Percentiles rank a stretch among this genome's conserved stretches.
Conservation (phyloP, 805 yeast genomes). For the Yarrowia divulgata region DNA sequence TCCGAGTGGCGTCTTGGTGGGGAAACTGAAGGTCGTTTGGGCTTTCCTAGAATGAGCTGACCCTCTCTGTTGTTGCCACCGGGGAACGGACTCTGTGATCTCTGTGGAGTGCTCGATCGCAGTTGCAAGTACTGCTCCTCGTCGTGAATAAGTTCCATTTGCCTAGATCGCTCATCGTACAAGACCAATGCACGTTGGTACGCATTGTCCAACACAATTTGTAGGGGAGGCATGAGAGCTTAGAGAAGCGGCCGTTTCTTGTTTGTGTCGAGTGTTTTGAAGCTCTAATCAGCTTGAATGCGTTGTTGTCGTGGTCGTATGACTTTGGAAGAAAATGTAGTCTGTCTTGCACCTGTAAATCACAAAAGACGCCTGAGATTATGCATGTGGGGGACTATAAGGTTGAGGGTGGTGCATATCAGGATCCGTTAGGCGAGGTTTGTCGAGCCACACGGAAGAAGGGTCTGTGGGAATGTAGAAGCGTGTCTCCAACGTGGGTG, state of each 20-base stretch:
- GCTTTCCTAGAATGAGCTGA: conserved; percentile 13
- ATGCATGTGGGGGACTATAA: conserved; percentile 36
- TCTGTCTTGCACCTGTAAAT: conserved; percentile 3
- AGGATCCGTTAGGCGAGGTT: background rate
- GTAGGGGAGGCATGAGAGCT: conserved; percentile 24
- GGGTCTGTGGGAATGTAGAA: background rate
- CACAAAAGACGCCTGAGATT: conserved; percentile 27
- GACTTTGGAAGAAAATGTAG: background rate
- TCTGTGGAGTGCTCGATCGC: conserved; percentile 20
- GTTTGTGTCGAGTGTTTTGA: background rate
- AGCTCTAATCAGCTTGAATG: background rate
- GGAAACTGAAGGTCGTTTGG: background rate
- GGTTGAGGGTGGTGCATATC: conserved; percentile 24
- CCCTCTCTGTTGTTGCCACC: background rate
- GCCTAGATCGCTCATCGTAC: conserved; percentile 20
- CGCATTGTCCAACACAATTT: conserved; percentile 35
- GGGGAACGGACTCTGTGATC: conserved; percentile 13
- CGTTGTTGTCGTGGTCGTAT: background rate
- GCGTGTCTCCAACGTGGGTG: no score
- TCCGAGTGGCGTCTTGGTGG: conserved; percentile 29
- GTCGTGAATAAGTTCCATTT: conserved; percentile 23
- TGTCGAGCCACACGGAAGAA: background rate
- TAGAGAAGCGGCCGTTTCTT: background rate
- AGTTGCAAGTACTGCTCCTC: conserved; percentile 28
- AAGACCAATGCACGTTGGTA: conserved; percentile 31